Evolutionary conservation across 1,284 basidiomycete genomes (phyloP).

Genomic region (Tilletia setariae): DNA sequence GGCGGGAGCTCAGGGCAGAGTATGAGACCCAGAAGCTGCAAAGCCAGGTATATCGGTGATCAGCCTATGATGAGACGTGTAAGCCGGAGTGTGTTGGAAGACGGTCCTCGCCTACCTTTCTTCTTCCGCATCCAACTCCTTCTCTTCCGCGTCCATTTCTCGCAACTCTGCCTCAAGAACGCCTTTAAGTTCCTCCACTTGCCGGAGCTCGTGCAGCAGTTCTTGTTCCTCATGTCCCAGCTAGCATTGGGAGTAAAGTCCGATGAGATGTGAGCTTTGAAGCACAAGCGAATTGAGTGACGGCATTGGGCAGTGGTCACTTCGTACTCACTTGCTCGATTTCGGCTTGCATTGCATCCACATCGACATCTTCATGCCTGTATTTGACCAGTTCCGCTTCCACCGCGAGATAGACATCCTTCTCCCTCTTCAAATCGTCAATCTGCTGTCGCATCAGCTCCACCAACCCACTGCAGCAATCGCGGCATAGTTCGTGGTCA

Average conservation of each 20-base stretch:
- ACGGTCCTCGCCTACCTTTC: slow-evolving; percentile 66
- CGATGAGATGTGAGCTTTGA: not conserved
- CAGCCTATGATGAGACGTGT: not conserved
- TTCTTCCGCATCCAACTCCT: slow-evolving; percentile 69
- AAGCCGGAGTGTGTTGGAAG: no score
- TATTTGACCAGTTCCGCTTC: slow-evolving; percentile 38
- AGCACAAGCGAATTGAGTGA: not conserved
- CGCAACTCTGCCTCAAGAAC: slow-evolving; percentile 70
- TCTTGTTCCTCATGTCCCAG: slow-evolving; percentile 25
- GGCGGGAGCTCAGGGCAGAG: slow-evolving; percentile 67
- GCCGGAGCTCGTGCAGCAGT: slow-evolving; percentile 26
- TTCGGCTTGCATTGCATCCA: slow-evolving; percentile 13
- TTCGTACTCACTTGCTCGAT: slow-evolving; percentile 15
- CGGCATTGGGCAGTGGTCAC: not conserved
- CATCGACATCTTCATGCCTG: slow-evolving; percentile 23
- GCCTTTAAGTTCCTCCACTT: slow-evolving; percentile 46
- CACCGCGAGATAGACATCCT: slow-evolving; percentile 67
- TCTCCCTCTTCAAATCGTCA: slow-evolving; percentile 82
- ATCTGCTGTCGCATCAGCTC: slow-evolving; percentile 74
- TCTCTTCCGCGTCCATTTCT: slow-evolving; percentile 70
- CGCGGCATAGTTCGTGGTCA: slow-evolving; percentile 90
- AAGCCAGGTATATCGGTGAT: not conserved
- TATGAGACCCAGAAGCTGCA: slow-evolving; percentile 77
- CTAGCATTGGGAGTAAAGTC: not conserved
- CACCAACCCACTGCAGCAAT: slow-evolving; percentile 82